Evolutionary conservation across 768 basidiomycete species (phyloP), one percentile per base, ranked within the genome.

Genomic region (Psilocybe tampanensis): DNA sequence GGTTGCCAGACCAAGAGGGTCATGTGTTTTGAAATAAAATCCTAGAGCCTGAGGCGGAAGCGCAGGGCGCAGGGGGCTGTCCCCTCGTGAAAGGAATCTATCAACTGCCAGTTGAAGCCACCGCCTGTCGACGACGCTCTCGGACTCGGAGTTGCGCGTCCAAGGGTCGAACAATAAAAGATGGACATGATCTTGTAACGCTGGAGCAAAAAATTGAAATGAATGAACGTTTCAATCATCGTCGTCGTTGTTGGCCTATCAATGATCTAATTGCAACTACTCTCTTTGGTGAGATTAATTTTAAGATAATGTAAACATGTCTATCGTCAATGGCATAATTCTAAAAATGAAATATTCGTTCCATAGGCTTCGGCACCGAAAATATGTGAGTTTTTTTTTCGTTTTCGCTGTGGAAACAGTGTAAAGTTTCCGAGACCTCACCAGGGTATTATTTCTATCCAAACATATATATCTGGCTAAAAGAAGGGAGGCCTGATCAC

Each of bases 1-100:
- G 66, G 64, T 64, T 55, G 61, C 59, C 47, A 45, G 52, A 53
- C 9, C 19, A 48, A 44, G 22, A 57, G 50, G 63, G 65, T 64
- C 59, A 62, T 62, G 60, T 64, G 60, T 62, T n/a, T n/a, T 39
- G 54, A 19, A 19, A 33, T n/a, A n/a, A n/a, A n/a, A n/a, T n/a
- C n/a, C n/a, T n/a, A n/a, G n/a, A n/a, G n/a, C 36, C 3, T 12
- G 8, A 39, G 15, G 39, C 39, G 41, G 56, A 34, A 48, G 48
- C 43, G 54, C 51, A 52, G 54, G 57, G n/a, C n/a, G n/a, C n/a
- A n/a, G n/a, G n/a, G n/a, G 34, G n/a, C 23, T 34, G 8, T 22
- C 39, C n/a, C 7, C 33, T 26, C 9, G 32, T 34, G n/a, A 22
- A 22, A 21, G 17, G 36, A 22, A 26, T 36, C 18, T 42, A 3